A percentile compares a stretch with the other conserved stretches of the same genome.
These are phyloP conservation scores for Didymellaceae sp. DNA, from an alignment of 2,329 filamentous ascomycete species.

Conservation along the genomic window DNA sequence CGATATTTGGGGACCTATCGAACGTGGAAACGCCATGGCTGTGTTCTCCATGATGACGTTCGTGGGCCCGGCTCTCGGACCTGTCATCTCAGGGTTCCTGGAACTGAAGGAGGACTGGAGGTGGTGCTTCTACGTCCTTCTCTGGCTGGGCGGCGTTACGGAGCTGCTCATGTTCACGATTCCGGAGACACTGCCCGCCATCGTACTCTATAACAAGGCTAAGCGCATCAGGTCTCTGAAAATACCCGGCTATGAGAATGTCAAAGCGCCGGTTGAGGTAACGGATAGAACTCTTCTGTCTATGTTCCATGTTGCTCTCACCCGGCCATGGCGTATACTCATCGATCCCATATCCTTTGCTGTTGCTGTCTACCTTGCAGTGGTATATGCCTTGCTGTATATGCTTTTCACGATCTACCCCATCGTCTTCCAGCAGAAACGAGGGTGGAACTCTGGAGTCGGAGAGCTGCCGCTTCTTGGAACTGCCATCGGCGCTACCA, in stretches of 20 bases:
- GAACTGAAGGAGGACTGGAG: conserved; percentile 58
- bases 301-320: conserved; percentile 61
- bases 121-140: conserved; percentile 13
- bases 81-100: conserved; percentile 64
- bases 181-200: conserved; percentile 5
- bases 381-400: conserved; percentile 62
- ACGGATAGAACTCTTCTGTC: conserved; percentile 51
- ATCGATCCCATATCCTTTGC: conserved; percentile 62
- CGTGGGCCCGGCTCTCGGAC: conserved; percentile 61
- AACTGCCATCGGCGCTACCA: conserved; percentile 55
- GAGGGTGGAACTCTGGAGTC: conserved; percentile 62
- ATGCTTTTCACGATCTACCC: conserved; percentile 67
- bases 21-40: conserved; percentile 62
- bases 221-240: conserved; percentile 58
- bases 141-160: conserved; percentile 9
- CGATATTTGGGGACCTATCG: conserved; percentile 60
- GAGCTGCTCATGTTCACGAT: conserved; percentile 12
- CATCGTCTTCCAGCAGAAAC: conserved; percentile 60
- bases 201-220: conserved; percentile 11
- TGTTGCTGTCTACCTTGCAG: conserved; percentile 60
- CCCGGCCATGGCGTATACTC: conserved; percentile 61
- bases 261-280: conserved; percentile 59
- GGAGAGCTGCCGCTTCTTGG: conserved; percentile 61
- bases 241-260: conserved; percentile 58
- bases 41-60: conserved; percentile 62